Percentiles rank a stretch among this genome's conserved stretches.
These are phyloP conservation scores for Aspergillus phoenicis DNA, from an alignment of 2,329 filamentous ascomycete genomes.

Conservation along the genomic window DNA sequence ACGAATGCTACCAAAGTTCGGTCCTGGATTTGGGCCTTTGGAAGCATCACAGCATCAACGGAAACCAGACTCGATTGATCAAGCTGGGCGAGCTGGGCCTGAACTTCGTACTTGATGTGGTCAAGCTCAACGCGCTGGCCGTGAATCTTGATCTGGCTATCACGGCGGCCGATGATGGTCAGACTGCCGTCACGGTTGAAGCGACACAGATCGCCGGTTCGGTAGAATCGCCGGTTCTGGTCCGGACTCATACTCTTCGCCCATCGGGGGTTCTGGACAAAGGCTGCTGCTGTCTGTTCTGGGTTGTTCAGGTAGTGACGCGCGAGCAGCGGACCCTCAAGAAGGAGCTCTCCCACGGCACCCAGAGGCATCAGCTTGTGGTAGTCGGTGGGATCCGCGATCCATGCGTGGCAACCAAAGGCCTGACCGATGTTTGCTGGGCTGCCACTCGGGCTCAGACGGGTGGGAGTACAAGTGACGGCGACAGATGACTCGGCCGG, in stretches of 20 bases:
- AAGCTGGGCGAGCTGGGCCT: not conserved
- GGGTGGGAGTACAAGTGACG: not conserved
- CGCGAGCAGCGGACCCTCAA: constrained; percentile 39
- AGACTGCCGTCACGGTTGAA: constrained; percentile 3
- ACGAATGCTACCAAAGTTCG: not conserved
- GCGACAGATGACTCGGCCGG: constrained; percentile 26
- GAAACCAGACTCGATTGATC: not conserved
- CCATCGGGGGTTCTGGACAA: constrained; percentile 22
- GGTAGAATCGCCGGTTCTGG: not conserved
- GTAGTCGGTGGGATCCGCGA: constrained; percentile 31
- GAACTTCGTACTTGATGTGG: constrained; percentile 5
- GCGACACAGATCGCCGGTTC: constrained; percentile 6
- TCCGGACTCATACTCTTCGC: not conserved
- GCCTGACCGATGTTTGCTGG: constrained; percentile 19
- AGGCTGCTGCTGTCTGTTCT: constrained; percentile 27
- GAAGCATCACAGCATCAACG: not conserved
- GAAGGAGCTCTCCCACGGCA: constrained; percentile 30
- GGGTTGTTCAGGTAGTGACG: constrained; percentile 40
- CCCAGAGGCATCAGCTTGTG: constrained; percentile 37
- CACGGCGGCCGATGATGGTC: not conserved
- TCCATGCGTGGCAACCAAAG: constrained; percentile 21
- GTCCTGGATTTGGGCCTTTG: not conserved
- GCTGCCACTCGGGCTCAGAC: not conserved
- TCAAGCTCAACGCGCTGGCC: constrained; percentile 7
- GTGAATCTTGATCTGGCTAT: constrained; percentile 9